phyloP scores from a whole-genome alignment of 2,329 filamentous ascomycete species.

The Penicillium sp. region DNA sequence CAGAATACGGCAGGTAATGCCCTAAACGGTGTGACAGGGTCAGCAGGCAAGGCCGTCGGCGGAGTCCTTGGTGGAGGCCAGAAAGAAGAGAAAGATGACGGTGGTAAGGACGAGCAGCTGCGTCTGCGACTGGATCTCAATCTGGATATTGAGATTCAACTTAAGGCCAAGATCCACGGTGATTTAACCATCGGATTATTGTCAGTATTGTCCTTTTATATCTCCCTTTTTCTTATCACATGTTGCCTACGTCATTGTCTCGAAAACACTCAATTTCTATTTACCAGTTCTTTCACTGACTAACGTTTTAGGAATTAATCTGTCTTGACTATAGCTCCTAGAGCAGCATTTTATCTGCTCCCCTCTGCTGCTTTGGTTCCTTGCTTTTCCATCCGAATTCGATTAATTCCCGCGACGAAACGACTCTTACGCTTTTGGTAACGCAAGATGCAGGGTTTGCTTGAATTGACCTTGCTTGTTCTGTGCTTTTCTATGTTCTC shows the following conservation, averaged over 20 bases:
- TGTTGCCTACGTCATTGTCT: not conserved
- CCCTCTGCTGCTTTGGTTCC: not conserved
- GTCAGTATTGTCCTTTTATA: slow-evolving; percentile 52
- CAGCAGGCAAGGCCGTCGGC: slow-evolving; percentile 46
- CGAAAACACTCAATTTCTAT: not conserved
- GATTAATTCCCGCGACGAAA: slow-evolving; percentile 8
- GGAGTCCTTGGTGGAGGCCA: slow-evolving; percentile 35
- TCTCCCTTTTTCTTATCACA: not conserved
- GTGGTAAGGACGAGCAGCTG: slow-evolving; percentile 63
- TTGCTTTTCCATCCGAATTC: not conserved
- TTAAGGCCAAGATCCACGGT: slow-evolving; percentile 83
- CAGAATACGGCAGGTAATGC: slow-evolving; percentile 49
- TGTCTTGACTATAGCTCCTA: slow-evolving; percentile 14
- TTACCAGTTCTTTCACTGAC: slow-evolving; percentile 9
- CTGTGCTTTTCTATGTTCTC: slow-evolving; percentile 3
- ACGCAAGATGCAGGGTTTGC: slow-evolving; percentile 19
- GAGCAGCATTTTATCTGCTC: slow-evolving; percentile 5
- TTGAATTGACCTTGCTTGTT: slow-evolving; percentile 10
- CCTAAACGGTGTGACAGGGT: slow-evolving; percentile 40
- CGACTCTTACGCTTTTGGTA: slow-evolving; percentile 13
- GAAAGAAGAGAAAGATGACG: slow-evolving; percentile 43
- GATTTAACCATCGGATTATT: slow-evolving; percentile 77
- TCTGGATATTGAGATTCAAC: slow-evolving; percentile 78
- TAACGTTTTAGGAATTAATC: slow-evolving; percentile 20
- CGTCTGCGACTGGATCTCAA: slow-evolving; percentile 74